phyloP scores from a whole-genome alignment of 1,284 basidiomycete species.

The Gymnopus androsaceus region DNA sequence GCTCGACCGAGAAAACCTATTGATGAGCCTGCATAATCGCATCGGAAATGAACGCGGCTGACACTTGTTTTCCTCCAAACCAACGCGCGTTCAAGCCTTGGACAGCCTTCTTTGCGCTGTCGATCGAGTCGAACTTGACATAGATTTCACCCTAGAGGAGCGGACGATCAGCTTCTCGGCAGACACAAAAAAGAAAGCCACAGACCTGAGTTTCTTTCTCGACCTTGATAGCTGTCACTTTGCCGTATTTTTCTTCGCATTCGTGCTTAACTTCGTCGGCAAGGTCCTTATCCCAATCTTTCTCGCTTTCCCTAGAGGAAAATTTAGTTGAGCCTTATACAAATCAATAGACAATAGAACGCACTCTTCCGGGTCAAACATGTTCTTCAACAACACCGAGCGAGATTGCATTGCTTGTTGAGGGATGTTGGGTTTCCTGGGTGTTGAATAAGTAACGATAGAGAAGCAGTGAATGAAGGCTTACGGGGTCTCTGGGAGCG shows the following conservation, averaged over 20 bases:
- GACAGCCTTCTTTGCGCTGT: conserved; percentile 81
- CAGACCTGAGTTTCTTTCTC: conserved; percentile 89
- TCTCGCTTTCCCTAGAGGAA: conserved; percentile 81
- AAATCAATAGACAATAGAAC: conserved; percentile 29
- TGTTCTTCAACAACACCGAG: conserved; percentile 88
- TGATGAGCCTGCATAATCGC: conserved; percentile 91
- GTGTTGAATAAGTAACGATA: conserved; percentile 11
- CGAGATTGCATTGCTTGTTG: conserved; percentile 75
- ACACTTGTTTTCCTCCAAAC: conserved; percentile 90
- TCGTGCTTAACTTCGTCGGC: conserved; percentile 95
- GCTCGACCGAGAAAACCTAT: conserved; percentile 32
- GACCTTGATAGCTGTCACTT: conserved; percentile 85
- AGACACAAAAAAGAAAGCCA: conserved; percentile 24
- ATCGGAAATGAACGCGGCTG: conserved; percentile 86
- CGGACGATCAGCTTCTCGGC: conserved; percentile 15
- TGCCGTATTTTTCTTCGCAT: conserved; percentile 90
- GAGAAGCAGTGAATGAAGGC: conserved; percentile 21
- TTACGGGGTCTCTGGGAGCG: conserved; percentile 61
- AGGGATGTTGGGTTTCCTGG: conserved; percentile 64
- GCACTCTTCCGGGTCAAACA: conserved; percentile 96
- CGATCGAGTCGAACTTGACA: conserved; percentile 83
- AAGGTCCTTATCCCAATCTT: conserved; percentile 95
- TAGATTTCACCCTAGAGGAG: conserved; percentile 93
- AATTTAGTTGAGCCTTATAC: conserved; percentile 9
- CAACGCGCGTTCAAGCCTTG: conserved; percentile 92